Evolutionary conservation across 2,329 filamentous ascomycete species (phyloP).

Genomic region (Amesomyces nigricolor): DNA sequence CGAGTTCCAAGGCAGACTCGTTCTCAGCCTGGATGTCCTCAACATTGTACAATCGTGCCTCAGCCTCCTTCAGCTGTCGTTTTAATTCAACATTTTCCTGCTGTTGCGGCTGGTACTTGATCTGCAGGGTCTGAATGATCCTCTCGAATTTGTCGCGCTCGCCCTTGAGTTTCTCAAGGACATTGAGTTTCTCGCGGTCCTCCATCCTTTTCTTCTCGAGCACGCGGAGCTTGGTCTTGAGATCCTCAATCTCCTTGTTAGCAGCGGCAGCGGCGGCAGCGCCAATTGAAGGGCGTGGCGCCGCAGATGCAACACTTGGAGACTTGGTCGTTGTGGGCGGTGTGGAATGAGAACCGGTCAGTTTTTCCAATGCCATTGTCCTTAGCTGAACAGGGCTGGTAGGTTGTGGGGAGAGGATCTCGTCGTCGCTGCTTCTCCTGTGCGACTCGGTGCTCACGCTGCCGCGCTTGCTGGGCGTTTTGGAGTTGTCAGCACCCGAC

Average conservation of each 20-base stretch:
- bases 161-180: slow-evolving; percentile 66
- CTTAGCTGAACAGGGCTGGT: slow-evolving; percentile 47
- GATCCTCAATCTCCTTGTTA: slow-evolving; percentile 68
- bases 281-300: slow-evolving; percentile 13
- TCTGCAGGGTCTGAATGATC: slow-evolving; percentile 85
- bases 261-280: slow-evolving; percentile 41
- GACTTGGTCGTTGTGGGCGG: slow-evolving; percentile 29
- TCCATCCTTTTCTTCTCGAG: slow-evolving; percentile 83
- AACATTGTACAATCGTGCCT: slow-evolving; percentile 61
- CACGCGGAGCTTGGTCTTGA: slow-evolving; percentile 80
- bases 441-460: slow-evolving; percentile 37
- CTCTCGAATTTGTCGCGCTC: slow-evolving; percentile 74
- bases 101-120: slow-evolving; percentile 80
- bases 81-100: slow-evolving; percentile 72
- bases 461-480: slow-evolving; percentile 35
- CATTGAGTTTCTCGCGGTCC: slow-evolving; percentile 78
- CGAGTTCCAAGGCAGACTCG: slow-evolving; percentile 78
- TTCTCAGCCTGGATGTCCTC: slow-evolving; percentile 76
- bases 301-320: slow-evolving; percentile 27
- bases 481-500: slow-evolving; percentile 37
- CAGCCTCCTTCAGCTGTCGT: slow-evolving; percentile 70
- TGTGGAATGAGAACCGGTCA: slow-evolving; percentile 35
- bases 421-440: slow-evolving; percentile 41
- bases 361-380: slow-evolving; percentile 47
- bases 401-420: slow-evolving; percentile 45